A percentile compares a stretch with the other conserved stretches of the same genome.
Evolutionary conservation across 2,329 filamentous ascomycete genomes (phyloP).

Genomic region (Monilinia aucupariae): DNA sequence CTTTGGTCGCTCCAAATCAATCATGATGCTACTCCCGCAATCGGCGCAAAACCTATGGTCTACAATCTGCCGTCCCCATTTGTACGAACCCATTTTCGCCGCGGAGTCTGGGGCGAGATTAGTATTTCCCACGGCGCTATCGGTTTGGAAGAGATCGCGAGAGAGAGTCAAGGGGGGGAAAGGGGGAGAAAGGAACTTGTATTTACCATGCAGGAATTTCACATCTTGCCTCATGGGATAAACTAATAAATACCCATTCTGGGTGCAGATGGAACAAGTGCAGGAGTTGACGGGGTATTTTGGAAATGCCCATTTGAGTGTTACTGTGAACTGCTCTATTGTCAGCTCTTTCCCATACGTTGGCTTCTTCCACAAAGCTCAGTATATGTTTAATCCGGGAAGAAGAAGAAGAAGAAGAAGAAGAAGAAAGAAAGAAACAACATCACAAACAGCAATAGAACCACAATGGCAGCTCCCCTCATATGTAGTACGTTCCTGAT

Average conservation of each 20-base stretch:
- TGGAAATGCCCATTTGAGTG: slow-evolving; percentile 43
- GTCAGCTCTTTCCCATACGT: not conserved
- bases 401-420: not conserved
- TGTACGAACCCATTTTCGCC: slow-evolving; percentile 18
- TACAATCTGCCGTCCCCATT: slow-evolving; percentile 20
- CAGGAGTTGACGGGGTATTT: slow-evolving; percentile 52
- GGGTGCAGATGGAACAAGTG: slow-evolving; percentile 61
- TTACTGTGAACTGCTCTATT: slow-evolving; percentile 41
- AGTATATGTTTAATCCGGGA: too few species aligned
- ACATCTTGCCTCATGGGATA: slow-evolving; percentile 27
- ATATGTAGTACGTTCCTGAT: slow-evolving; percentile 37
- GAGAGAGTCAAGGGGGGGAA: not conserved
- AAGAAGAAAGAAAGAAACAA: too few species aligned
- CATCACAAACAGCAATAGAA: slow-evolving; percentile 34
- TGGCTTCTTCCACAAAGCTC: not conserved
- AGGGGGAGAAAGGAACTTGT: not conserved
- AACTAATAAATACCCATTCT: slow-evolving; percentile 43
- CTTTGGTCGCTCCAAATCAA: slow-evolving; percentile 20
- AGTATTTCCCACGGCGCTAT: not conserved
- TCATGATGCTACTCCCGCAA: slow-evolving; percentile 25
- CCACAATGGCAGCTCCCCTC: slow-evolving; percentile 53
- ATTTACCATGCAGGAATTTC: slow-evolving; percentile 19
- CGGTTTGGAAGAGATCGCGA: too few species aligned
- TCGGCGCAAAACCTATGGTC: slow-evolving; percentile 26
- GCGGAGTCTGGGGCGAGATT: not conserved